These are phyloP conservation scores for Rhodotorula sphaerocarpa DNA, from an alignment of 768 basidiomycete genomes.

Conservation along the genomic window DNA sequence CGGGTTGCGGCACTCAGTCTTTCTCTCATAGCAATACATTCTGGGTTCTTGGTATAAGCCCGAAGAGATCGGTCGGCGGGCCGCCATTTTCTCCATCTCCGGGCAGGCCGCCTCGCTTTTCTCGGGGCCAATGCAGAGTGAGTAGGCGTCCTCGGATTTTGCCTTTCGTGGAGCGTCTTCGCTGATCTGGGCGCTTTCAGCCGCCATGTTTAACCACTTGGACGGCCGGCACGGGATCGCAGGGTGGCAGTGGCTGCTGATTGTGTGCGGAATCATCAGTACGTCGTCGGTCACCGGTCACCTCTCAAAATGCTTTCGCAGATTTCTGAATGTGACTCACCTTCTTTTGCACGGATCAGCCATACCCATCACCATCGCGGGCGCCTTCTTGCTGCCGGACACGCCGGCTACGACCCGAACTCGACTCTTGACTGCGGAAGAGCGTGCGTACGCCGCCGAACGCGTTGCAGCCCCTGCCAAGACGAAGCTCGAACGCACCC, in stretches of 20 bases:
- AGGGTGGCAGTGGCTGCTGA: constrained; percentile 45
- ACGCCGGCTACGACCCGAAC: constrained; percentile 58
- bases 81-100: constrained; percentile 62
- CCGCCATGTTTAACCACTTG: constrained; percentile 52
- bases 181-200: constrained; percentile 31
- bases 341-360: constrained; percentile 45
- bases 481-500: constrained; percentile 7
- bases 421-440: constrained; percentile 49
- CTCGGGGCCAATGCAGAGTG: constrained; percentile 48
- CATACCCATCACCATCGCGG: constrained; percentile 10
- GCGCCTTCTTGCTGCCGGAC: constrained; percentile 57
- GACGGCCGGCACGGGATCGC: constrained; percentile 10
- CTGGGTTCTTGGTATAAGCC: constrained; percentile 42
- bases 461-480: constrained; percentile 10
- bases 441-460: not conserved
- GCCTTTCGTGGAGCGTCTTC: not conserved
- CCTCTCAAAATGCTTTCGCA: too few relatives aligned
- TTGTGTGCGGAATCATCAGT: constrained; percentile 61
- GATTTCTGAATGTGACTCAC: constrained; percentile 47
- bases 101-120: constrained; percentile 45
- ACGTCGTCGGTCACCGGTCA: not conserved
- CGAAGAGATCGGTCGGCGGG: constrained; percentile 60
- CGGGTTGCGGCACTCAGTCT: not conserved
- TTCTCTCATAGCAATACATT: constrained; percentile 6
- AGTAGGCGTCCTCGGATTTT: not conserved